Conservation (phyloP, 192 early-diverging fungal species). For the Geranomyces variabilis region DNA sequence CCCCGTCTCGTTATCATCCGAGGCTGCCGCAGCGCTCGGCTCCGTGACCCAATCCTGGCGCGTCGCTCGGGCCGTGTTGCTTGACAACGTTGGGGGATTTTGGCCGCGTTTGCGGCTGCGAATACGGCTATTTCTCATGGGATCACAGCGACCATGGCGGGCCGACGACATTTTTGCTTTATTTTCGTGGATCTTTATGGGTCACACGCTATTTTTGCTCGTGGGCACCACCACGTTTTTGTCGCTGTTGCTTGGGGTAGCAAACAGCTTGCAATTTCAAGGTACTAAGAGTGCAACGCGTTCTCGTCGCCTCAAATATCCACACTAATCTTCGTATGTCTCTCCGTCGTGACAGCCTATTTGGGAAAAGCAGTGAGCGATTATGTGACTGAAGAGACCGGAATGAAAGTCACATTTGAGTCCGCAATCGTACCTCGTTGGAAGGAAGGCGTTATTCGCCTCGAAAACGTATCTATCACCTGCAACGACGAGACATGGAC, state of each 20-base stretch:
- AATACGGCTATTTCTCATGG: conserved; percentile 51
- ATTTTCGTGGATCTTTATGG: conserved; percentile 85
- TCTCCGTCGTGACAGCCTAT: conserved; percentile 57
- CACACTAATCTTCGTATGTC: neutral
- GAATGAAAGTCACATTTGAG: conserved; percentile 84
- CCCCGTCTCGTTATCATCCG: neutral
- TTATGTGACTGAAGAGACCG: conserved; percentile 79
- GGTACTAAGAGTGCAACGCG: conserved; percentile 33
- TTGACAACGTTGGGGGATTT: conserved; percentile 36
- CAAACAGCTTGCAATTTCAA: conserved; percentile 85
- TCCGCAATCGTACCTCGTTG: conserved; percentile 91
- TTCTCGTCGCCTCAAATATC: conserved; percentile 2
- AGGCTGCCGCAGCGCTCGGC: conserved; percentile 4
- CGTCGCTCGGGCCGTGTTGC: conserved; percentile 23
- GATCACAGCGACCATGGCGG: conserved; percentile 39
- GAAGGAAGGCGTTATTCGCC: conserved; percentile 82
- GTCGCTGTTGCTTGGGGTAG: conserved; percentile 74
- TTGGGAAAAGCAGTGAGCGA: conserved; percentile 76
- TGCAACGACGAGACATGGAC: conserved; percentile 53
- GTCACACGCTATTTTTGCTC: conserved; percentile 81
- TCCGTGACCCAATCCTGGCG: conserved; percentile 28
- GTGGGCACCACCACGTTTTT: conserved; percentile 89
- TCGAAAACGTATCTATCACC: conserved; percentile 76
- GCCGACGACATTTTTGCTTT: conserved; percentile 89
- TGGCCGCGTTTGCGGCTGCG: conserved; percentile 41